Percentiles rank a stretch among this genome's conserved stretches.
These are phyloP conservation scores for Diaporthe eres DNA, from an alignment of 2,329 filamentous ascomycete genomes.

Conservation along the genomic window DNA sequence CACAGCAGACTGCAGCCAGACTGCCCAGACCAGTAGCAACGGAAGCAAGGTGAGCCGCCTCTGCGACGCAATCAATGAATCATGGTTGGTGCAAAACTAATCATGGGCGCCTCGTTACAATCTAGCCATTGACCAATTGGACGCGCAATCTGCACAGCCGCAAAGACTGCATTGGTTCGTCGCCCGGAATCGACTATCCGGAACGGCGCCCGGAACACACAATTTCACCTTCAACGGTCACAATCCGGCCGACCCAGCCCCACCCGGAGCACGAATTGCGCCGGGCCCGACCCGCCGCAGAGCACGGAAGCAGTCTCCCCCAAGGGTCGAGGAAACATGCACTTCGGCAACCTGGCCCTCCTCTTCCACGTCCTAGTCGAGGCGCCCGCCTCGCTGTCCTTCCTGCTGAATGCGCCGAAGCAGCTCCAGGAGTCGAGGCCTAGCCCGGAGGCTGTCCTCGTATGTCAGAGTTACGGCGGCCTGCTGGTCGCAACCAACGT, in stretches of 20 bases:
- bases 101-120: neutral
- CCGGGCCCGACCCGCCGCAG: neutral
- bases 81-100: conserved; percentile 3
- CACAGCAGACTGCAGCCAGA: neutral
- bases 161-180: conserved; percentile 12
- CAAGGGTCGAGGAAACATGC: conserved; percentile 10
- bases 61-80: conserved; percentile 31
- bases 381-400: conserved; percentile 58
- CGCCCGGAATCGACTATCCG: neutral
- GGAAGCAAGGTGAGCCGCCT: conserved; percentile 11
- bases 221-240: neutral
- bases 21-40: neutral
- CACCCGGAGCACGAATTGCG: conserved; percentile 2
- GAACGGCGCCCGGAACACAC: neutral
- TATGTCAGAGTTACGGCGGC: conserved; percentile 63
- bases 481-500: conserved; percentile 61
- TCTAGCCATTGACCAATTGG: conserved; percentile 29
- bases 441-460: conserved; percentile 55
- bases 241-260: conserved; percentile 22
- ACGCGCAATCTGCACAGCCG: neutral
- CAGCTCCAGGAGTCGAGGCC: conserved; percentile 57
- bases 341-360: conserved; percentile 33
- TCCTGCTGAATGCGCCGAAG: conserved; percentile 57
- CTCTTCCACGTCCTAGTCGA: conserved; percentile 39
- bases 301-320: neutral